Evolutionary conservation across 305 asterid species (phyloP).

Genomic region (Fraxinus paxiana): DNA sequence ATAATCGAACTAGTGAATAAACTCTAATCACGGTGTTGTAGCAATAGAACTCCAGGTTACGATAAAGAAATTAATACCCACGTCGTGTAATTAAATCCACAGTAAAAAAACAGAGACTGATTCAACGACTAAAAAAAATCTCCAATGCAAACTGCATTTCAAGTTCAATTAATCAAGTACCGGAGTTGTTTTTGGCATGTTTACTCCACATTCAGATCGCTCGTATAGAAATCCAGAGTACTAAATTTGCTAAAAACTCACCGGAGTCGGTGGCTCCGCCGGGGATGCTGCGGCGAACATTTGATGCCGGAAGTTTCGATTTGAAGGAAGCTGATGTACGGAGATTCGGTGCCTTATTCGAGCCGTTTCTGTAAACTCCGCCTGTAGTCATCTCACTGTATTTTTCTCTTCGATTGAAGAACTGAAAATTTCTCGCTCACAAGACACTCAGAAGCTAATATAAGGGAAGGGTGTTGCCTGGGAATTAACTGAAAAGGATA

Average conservation of each 20-base stretch:
- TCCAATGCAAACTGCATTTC: slow-evolving; percentile 6
- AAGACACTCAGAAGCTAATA: neutral
- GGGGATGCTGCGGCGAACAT: slow-evolving; percentile 69
- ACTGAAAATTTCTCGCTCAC: neutral
- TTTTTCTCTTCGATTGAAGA: slow-evolving; percentile 12
- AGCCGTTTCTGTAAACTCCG: slow-evolving; percentile 58
- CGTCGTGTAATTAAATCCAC: slow-evolving; percentile 5
- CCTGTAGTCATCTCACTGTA: slow-evolving; percentile 50
- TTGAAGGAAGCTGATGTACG: slow-evolving; percentile 77
- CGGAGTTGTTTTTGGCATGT: slow-evolving; percentile 9
- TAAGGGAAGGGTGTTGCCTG: slow-evolving; percentile 21
- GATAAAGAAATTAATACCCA: neutral
- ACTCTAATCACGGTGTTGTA: neutral
- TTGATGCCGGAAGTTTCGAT: slow-evolving; percentile 61
- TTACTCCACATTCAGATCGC: slow-evolving; percentile 35
- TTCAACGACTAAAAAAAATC: neutral
- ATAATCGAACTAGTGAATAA: neutral
- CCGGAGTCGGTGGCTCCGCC: slow-evolving; percentile 53
- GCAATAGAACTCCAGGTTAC: neutral
- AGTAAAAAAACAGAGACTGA: slow-evolving; percentile 7
- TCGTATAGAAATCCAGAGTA: slow-evolving; percentile 1
- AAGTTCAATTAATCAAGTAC: slow-evolving; percentile 18
- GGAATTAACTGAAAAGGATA: slow-evolving; percentile 6
- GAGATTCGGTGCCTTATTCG: slow-evolving; percentile 49
- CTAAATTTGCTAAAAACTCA: slow-evolving; percentile 31